A percentile compares a stretch with the other conserved stretches of the same genome.
phyloP scores from a whole-genome alignment of 257 asterid genomes.

The Echium plantagineum region DNA sequence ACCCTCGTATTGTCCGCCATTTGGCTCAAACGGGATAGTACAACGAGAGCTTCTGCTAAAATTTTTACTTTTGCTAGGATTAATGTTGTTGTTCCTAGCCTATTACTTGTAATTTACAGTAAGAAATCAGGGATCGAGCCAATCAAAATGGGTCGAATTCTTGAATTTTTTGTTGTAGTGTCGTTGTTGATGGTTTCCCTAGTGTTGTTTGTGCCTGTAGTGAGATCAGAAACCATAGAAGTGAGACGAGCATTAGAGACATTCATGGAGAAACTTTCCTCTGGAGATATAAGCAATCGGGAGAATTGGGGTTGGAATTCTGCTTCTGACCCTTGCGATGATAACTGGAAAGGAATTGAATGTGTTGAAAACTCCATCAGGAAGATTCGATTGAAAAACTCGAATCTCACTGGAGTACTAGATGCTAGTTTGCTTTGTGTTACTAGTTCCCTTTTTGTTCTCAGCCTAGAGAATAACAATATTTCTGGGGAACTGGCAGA shows the following conservation, averaged over 20 bases:
- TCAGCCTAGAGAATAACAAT: constrained; percentile 44
- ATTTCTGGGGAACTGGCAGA: constrained; percentile 34
- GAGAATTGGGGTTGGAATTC: constrained; percentile 51
- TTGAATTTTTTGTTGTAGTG: neutral
- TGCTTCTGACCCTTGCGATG: constrained; percentile 54
- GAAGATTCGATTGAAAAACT: constrained; percentile 35
- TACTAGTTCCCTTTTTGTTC: constrained; percentile 27
- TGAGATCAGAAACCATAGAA: constrained; percentile 34
- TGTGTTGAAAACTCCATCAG: constrained; percentile 32
- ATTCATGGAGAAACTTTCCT: constrained; percentile 40
- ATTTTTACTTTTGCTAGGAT: neutral
- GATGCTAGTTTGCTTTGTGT: constrained; percentile 42
- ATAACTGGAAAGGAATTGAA: constrained; percentile 44
- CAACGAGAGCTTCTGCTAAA: neutral
- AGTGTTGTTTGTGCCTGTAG: constrained; percentile 12
- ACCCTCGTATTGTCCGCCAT: neutral
- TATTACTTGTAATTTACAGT: neutral
- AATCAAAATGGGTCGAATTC: constrained; percentile 5
- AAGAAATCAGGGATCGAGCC: neutral
- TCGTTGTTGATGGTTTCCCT: constrained; percentile 1
- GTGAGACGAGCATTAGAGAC: constrained; percentile 33
- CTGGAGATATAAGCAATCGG: constrained; percentile 17
- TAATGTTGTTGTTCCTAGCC: neutral
- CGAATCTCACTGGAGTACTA: constrained; percentile 37
- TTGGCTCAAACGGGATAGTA: neutral